These are phyloP conservation scores for Pichia sp. DNA, from an alignment of 1,139 yeast genomes.

Conservation along the genomic window DNA sequence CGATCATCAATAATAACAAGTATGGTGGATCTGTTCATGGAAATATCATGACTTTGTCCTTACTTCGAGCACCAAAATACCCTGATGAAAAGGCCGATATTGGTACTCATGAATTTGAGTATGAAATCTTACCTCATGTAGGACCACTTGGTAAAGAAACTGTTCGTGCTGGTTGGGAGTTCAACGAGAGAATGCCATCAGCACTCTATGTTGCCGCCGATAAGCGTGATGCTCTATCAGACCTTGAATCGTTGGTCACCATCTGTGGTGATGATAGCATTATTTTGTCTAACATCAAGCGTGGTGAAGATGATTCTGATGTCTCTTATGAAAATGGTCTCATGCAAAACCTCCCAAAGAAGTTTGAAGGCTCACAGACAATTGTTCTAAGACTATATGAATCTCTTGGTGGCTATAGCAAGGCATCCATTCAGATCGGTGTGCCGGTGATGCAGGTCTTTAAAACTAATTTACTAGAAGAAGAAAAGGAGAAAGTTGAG, in stretches of 20 bases:
- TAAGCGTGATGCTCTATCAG: slow-evolving; percentile 7
- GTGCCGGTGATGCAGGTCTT: slow-evolving; percentile 40
- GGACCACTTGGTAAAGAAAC: slow-evolving; percentile 59
- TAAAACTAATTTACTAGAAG: slow-evolving; percentile 69
- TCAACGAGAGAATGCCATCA: slow-evolving; percentile 45
- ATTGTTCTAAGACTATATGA: slow-evolving; percentile 76
- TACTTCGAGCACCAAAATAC: slow-evolving; percentile 79
- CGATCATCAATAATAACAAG: slow-evolving; percentile 75
- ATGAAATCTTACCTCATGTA: slow-evolving; percentile 76
- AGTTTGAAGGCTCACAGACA: slow-evolving; percentile 39
- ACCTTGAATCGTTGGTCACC: slow-evolving; percentile 21
- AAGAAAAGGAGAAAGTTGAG: slow-evolving; percentile 39
- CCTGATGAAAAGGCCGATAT: slow-evolving; percentile 93
- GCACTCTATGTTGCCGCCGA: slow-evolving; percentile 15
- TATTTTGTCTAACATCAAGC: slow-evolving; percentile 69
- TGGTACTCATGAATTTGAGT: slow-evolving; percentile 78
- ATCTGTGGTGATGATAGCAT: slow-evolving; percentile 47
- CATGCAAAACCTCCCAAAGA: slow-evolving; percentile 32
- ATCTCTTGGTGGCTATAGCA: slow-evolving; percentile 69
- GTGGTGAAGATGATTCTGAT: slow-evolving; percentile 79
- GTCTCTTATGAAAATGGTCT: slow-evolving; percentile 28
- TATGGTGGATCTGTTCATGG: slow-evolving; percentile 94
- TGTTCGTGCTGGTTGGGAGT: slow-evolving; percentile 70
- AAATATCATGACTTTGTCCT: slow-evolving; percentile 72
- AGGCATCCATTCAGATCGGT: slow-evolving; percentile 39